These are phyloP conservation scores for Mucor indicus DNA, from an alignment of 371 early-diverging fungal genomes.

Conservation along the genomic window DNA sequence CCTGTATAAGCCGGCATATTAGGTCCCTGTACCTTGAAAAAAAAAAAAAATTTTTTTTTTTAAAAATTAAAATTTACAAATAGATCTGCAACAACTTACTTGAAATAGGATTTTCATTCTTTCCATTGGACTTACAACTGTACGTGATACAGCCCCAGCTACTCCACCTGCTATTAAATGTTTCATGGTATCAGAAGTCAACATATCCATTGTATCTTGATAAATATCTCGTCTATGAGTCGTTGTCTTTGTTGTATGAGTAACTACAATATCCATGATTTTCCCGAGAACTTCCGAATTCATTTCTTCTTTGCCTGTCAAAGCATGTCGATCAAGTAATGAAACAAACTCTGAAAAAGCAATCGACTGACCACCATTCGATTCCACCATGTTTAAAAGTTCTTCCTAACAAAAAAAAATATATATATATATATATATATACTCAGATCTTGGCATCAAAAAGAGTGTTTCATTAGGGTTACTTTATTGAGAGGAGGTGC, in stretches of 20 bases:
- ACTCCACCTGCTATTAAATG: constrained; percentile 88
- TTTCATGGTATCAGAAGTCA: constrained; percentile 57
- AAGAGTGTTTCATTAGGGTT: no score
- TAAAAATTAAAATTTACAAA: constrained; percentile 4
- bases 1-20: constrained; percentile 66
- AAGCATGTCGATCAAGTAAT: constrained; percentile 25
- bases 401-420: no score
- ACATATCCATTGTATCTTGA: constrained; percentile 15
- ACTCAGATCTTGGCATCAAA: no score
- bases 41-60: constrained; percentile 6
- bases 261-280: constrained; percentile 24
- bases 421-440: no score
- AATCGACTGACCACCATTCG: neutral
- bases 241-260: no score
- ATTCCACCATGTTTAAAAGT: no score
- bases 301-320: constrained; percentile 31
- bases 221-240: no score
- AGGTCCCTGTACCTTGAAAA: constrained; percentile 80
- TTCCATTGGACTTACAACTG: constrained; percentile 91
- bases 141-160: constrained; percentile 90
- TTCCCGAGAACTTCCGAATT: constrained; percentile 38
- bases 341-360: constrained; percentile 33
- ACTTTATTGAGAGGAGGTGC: no score
- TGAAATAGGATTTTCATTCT: constrained; percentile 92
- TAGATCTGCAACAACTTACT: no score